Base-by-base conservation (phyloP, 2,329 filamentous ascomycete genomes). In the Fusarium vanettenii region DNA sequence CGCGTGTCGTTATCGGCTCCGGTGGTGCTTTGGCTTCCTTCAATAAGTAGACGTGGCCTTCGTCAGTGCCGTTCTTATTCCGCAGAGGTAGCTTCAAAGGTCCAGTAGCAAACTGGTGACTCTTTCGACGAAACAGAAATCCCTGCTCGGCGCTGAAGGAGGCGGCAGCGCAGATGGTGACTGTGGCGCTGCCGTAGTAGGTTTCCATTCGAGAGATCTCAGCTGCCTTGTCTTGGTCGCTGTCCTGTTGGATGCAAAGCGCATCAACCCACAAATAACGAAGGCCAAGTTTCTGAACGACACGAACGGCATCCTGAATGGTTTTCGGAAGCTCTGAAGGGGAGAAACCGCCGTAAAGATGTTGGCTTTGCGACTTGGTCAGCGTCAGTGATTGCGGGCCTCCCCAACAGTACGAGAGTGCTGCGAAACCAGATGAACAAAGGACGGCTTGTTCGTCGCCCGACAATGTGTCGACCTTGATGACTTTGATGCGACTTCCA, bases 371-470 rank as follows among this genome's bases (percentile, higher is more conserved):
- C 1, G 31, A 20, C 18, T 2, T 22, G 29, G 31, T 35, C 10
- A 56, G 5, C 0, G 13, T 56, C 1, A 33, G 2, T 1, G 29
- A 16, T 16, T 56, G 52, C 5, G 9, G 29, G 20, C 52, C 52
- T 16, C 52, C 31, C 52, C 31, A 56, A 5, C 52, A 56, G 18
- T 56, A 56, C 0, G 52, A 56, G 0, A 56, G 29, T 13, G 52
- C 31, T 0, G 3, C 52, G 31, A 56, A 56, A 5, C 52, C 52
- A 1, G 31, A 35, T 16, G 52, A 56, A 1, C 9, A 56, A 35
- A 35, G 11, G 1, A 22, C 1, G 0, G 20, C 13, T 2, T 56
- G 6, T 10, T 56, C n/a, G 11, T 4, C 1, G 4, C 16, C 2
- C 6, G 31, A 35, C 14, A 35, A 7, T 1, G 18, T 6, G 29